A percentile compares a stretch with the other conserved stretches of the same genome.
phyloP scores from a whole-genome alignment of 495 filamentous ascomycete genomes.

The Geopyxis carbonaria region DNA sequence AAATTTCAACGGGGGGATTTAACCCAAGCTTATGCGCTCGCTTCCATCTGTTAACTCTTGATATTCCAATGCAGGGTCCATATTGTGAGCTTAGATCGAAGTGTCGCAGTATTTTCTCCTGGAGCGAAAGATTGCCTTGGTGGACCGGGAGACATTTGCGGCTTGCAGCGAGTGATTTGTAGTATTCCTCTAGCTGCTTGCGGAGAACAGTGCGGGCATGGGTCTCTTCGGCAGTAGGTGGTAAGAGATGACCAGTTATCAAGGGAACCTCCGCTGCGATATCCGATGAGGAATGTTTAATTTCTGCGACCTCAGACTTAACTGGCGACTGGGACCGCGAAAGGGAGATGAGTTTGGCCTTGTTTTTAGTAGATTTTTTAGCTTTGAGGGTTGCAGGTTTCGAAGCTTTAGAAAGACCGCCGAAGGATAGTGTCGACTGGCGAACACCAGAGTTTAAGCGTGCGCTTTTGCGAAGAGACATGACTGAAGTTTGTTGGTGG shows the following conservation, averaged over 20 bases:
- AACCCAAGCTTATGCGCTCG: slow-evolving; percentile 63
- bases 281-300: too few relatives aligned
- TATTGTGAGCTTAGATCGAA: slow-evolving; percentile 81
- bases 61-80: slow-evolving; percentile 79
- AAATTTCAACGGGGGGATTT: slow-evolving; percentile 78
- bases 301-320: not conserved
- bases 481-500: too few relatives aligned
- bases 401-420: too few relatives aligned
- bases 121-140: slow-evolving; percentile 47
- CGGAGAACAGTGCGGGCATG: not conserved
- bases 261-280: too few relatives aligned
- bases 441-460: too few relatives aligned
- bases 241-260: too few relatives aligned
- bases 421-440: too few relatives aligned
- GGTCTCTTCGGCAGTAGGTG: not conserved
- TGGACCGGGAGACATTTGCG: slow-evolving; percentile 35
- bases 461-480: too few relatives aligned
- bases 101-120: slow-evolving; percentile 74
- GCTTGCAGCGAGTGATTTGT: not conserved
- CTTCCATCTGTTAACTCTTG: slow-evolving; percentile 69
- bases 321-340: not conserved
- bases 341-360: too few relatives aligned
- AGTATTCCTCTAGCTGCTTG: not conserved
- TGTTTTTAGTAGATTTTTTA: too few relatives aligned
- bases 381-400: too few relatives aligned